These are phyloP conservation scores for Peronospora destructor DNA, from an alignment of 352 stramenopile species.

Conservation along the genomic window DNA sequence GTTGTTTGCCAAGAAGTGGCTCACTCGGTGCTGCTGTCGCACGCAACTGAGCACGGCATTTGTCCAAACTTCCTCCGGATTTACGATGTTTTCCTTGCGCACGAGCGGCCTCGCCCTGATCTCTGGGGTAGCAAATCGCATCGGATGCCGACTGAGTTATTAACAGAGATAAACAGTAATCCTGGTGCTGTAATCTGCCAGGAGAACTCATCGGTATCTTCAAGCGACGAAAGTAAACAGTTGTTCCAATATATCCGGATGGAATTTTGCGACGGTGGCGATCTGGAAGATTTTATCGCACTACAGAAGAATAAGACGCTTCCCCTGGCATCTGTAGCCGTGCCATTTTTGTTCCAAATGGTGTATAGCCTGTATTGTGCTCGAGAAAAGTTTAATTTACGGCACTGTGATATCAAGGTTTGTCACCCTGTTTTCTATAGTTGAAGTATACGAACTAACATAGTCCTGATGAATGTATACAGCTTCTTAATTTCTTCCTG, in stretches of 20 bases:
- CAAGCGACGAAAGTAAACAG: conserved; percentile 8
- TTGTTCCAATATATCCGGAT: conserved; percentile 96
- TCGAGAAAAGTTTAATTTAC: conserved; percentile 85
- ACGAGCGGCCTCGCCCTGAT: conserved; percentile 41
- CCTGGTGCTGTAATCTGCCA: neutral
- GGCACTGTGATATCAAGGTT: conserved; percentile 98
- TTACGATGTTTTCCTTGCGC: conserved; percentile 87
- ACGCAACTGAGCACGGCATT: conserved; percentile 75
- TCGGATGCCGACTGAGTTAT: conserved; percentile 62
- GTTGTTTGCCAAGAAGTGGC: conserved; percentile 92
- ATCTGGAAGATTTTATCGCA: conserved; percentile 94
- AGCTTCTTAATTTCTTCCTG: conserved; percentile 97
- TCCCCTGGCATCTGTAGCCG: conserved; percentile 40
- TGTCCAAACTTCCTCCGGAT: conserved; percentile 94
- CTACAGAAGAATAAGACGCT: conserved; percentile 64
- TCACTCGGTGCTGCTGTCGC: conserved; percentile 88
- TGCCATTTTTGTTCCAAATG: conserved; percentile 96
- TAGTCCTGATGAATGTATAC: neutral
- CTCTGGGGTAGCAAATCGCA: conserved; percentile 53
- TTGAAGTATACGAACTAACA: conserved; percentile 3
- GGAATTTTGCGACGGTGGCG: conserved; percentile 95
- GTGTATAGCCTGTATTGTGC: conserved; percentile 91
- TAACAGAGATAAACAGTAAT: conserved; percentile 25
- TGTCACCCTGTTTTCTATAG: conserved; percentile 10
- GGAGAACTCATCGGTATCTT: conserved; percentile 1